Conservation (phyloP, 495 filamentous ascomycete species). For the Penicillium coprophilum region DNA sequence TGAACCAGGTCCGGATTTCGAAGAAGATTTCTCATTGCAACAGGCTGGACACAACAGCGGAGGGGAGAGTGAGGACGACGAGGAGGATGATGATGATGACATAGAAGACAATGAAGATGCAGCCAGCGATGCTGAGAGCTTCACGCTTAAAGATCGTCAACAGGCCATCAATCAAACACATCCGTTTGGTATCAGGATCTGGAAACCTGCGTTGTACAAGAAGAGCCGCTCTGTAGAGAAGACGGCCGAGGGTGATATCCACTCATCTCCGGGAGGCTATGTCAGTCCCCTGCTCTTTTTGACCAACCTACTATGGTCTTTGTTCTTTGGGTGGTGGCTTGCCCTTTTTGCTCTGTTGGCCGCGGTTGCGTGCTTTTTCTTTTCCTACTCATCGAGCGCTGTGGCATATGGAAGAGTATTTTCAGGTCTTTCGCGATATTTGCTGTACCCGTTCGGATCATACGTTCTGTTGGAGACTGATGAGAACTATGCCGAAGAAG, state of each 20-base stretch:
- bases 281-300: constrained; percentile 80
- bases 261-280: constrained; percentile 86
- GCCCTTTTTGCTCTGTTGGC: constrained; percentile 70
- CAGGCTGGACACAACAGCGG: constrained; percentile 27
- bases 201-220: constrained; percentile 98
- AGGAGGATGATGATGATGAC: constrained; percentile 33
- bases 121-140: constrained; percentile 76
- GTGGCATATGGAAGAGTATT: constrained; percentile 85
- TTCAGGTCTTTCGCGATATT: constrained; percentile 77
- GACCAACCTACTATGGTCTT: constrained; percentile 87
- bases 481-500: constrained; percentile 91
- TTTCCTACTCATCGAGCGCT: constrained; percentile 75
- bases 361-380: constrained; percentile 73
- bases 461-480: constrained; percentile 92
- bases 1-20: constrained; percentile 28
- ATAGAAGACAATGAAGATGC: constrained; percentile 53
- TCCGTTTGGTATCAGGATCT: constrained; percentile 96
- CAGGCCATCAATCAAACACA: constrained; percentile 99
- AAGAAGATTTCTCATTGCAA: constrained; percentile 25
- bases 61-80: constrained; percentile 26
- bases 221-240: constrained; percentile 95
- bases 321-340: constrained; percentile 98
- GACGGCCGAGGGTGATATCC: constrained; percentile 94
- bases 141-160: constrained; percentile 83
- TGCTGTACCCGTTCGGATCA: constrained; percentile 95